These are phyloP conservation scores for Penicillium paradoxum DNA, from an alignment of 495 filamentous ascomycete species.

Conservation along the genomic window DNA sequence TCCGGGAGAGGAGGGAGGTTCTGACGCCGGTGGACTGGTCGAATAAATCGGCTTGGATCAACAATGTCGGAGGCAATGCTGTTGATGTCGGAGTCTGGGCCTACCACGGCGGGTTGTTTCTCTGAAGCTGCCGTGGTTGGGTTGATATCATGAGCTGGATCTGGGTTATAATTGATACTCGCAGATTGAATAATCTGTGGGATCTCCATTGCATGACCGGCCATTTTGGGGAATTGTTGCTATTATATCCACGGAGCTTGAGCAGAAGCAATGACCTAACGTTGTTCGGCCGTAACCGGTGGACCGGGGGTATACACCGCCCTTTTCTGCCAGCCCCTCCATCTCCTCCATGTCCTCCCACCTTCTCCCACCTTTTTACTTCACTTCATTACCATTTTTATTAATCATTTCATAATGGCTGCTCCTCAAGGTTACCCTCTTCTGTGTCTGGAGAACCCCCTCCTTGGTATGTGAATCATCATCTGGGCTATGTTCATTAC, in stretches of 20 bases:
- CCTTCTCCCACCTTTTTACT: constrained; percentile 16
- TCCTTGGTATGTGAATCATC: constrained; percentile 65
- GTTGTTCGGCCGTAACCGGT: constrained; percentile 3
- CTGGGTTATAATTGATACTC: constrained; percentile 64
- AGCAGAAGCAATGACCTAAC: background rate
- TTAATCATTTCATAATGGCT: constrained; percentile 52
- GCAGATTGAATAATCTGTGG: constrained; percentile 75
- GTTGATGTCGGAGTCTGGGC: constrained; percentile 44
- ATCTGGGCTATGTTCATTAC: constrained; percentile 7
- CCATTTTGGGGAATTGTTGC: constrained; percentile 21
- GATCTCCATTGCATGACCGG: constrained; percentile 52
- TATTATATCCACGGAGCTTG: background rate
- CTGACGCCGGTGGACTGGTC: constrained; percentile 45
- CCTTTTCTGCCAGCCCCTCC: constrained; percentile 27
- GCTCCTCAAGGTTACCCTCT: constrained; percentile 72
- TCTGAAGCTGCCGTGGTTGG: constrained; percentile 66
- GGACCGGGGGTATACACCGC: constrained; percentile 8
- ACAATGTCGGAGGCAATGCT: constrained; percentile 44
- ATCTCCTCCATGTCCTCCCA: constrained; percentile 12
- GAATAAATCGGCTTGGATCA: constrained; percentile 50
- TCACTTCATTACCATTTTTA: constrained; percentile 5
- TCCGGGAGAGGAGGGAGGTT: constrained; percentile 84
- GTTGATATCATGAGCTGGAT: constrained; percentile 70
- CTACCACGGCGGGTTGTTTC: constrained; percentile 44
- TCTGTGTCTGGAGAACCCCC: constrained; percentile 90